Evolutionary conservation across 2,329 filamentous ascomycete species (phyloP).

Genomic region (Diaporthe vaccinii): DNA sequence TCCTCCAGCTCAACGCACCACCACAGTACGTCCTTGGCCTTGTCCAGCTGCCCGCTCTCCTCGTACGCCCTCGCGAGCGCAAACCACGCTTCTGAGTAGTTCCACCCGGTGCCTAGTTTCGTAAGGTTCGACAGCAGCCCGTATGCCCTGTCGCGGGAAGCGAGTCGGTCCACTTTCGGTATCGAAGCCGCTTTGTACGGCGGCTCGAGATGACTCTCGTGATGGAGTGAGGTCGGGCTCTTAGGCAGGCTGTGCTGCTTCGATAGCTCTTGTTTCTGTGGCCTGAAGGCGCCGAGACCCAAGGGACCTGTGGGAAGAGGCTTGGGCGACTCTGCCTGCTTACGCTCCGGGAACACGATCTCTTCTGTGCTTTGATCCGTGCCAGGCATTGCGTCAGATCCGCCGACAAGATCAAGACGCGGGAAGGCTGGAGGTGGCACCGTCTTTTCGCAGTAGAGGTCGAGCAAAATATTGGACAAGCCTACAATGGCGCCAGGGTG

Average conservation of each 20-base stretch:
- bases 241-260: constrained; percentile 9
- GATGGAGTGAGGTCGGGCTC: constrained; percentile 43
- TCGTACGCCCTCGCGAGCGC: constrained; percentile 89
- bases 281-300: constrained; percentile 55
- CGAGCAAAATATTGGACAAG: constrained; percentile 86
- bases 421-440: constrained; percentile 70
- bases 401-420: constrained; percentile 53
- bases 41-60: constrained; percentile 85
- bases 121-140: constrained; percentile 86
- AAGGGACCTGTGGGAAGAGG: constrained; percentile 60
- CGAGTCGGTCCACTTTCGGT: constrained; percentile 84
- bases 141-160: constrained; percentile 90
- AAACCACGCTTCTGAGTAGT: constrained; percentile 94
- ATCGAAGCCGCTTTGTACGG: constrained; percentile 72
- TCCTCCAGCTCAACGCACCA: constrained; percentile 98
- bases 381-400: constrained; percentile 45
- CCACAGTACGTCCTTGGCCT: constrained; percentile 94
- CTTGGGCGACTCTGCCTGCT: constrained; percentile 30
- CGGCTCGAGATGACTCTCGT: constrained; percentile 60
- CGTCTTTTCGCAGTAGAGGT: constrained; percentile 81
- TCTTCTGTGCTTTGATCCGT: constrained; percentile 39
- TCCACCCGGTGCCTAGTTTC: constrained; percentile 89
- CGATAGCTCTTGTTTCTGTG: constrained; percentile 29
- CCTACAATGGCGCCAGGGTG: constrained; percentile 86
- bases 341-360: constrained; percentile 29